A percentile compares a stretch with the other conserved stretches of the same genome.
Conservation (phyloP, 345 rosid species). For the Eucalyptus sp. region DNA sequence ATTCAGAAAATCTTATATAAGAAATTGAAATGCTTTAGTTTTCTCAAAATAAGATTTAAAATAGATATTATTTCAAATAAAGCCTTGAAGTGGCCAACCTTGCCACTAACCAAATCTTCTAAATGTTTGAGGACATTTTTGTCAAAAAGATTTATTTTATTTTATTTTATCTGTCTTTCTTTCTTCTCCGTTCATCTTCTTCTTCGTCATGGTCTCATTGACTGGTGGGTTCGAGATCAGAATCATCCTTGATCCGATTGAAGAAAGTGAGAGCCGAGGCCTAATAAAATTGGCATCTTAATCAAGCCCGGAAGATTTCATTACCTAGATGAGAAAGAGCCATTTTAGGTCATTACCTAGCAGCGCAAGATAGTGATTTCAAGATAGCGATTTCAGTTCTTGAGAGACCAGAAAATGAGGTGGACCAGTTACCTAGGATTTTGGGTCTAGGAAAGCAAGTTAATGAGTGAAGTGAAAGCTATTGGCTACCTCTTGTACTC, state of each 20-base stretch:
- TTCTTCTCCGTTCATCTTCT: background rate
- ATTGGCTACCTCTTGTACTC: too few relatives aligned
- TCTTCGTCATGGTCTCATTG: background rate
- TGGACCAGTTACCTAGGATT: constrained; percentile 55
- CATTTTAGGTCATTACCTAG: constrained; percentile 6
- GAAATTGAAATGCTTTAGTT: too few relatives aligned
- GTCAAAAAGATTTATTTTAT: too few relatives aligned
- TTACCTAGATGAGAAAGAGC: constrained; percentile 32
- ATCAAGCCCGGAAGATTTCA: constrained; percentile 36
- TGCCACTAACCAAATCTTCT: fast-evolving
- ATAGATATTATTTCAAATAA: too few relatives aligned
- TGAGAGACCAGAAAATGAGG: constrained; percentile 35
- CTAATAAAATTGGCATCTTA: constrained; percentile 53
- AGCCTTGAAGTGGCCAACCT: too few relatives aligned
- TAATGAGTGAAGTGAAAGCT: too few relatives aligned
- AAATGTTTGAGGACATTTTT: background rate
- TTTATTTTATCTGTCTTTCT: too few relatives aligned
- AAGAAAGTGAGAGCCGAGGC: constrained; percentile 40
- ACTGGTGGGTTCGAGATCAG: constrained; percentile 16
- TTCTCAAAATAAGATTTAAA: fast-evolving
- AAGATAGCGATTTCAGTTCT: constrained; percentile 5
- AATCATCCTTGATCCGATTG: constrained; percentile 39
- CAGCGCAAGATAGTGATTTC: background rate
- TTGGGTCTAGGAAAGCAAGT: constrained; percentile 34
- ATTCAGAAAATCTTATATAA: too few relatives aligned